Conservation (phyloP, 2,329 filamentous ascomycete species). For the Ophiostoma ulmi region DNA sequence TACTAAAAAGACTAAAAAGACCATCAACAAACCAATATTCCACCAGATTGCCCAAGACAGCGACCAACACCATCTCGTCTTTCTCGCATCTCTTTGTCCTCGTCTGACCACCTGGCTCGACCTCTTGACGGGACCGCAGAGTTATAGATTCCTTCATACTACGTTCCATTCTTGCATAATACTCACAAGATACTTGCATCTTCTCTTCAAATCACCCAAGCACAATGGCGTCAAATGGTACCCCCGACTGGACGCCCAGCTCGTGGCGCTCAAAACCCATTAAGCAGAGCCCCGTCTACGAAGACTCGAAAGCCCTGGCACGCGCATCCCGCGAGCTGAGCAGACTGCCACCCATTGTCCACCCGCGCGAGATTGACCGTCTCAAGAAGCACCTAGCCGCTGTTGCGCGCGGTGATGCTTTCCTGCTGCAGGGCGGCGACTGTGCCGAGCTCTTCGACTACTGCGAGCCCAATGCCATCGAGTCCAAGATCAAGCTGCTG, state of each 20-base stretch:
- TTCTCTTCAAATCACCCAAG: not conserved
- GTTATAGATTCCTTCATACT: not conserved
- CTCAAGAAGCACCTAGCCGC: slow-evolving; percentile 75
- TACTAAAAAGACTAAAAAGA: not conserved
- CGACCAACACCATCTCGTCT: not conserved
- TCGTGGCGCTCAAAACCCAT: slow-evolving; percentile 76
- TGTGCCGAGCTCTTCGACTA: slow-evolving; percentile 98
- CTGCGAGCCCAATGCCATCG: slow-evolving; percentile 81
- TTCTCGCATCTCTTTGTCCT: not conserved
- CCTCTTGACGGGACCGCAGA: not conserved
- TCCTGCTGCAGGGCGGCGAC: slow-evolving; percentile 92
- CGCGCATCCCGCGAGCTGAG: slow-evolving; percentile 60
- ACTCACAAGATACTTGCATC: slow-evolving; percentile 28
- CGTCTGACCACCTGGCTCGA: not conserved
- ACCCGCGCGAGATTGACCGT: slow-evolving; percentile 71
- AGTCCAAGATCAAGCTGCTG: slow-evolving; percentile 93
- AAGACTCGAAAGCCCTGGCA: slow-evolving; percentile 54
- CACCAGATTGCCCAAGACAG: not conserved
- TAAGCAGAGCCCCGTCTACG: slow-evolving; percentile 69
- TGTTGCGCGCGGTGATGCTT: slow-evolving; percentile 84
- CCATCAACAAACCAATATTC: not conserved
- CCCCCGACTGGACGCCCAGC: slow-evolving; percentile 49
- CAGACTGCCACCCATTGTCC: slow-evolving; percentile 70
- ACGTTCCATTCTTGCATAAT: not conserved
- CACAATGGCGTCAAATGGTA: slow-evolving; percentile 19